These are phyloP conservation scores for Tubosaeta sp. DNA, from an alignment of 768 basidiomycete genomes.

Conservation along the genomic window DNA sequence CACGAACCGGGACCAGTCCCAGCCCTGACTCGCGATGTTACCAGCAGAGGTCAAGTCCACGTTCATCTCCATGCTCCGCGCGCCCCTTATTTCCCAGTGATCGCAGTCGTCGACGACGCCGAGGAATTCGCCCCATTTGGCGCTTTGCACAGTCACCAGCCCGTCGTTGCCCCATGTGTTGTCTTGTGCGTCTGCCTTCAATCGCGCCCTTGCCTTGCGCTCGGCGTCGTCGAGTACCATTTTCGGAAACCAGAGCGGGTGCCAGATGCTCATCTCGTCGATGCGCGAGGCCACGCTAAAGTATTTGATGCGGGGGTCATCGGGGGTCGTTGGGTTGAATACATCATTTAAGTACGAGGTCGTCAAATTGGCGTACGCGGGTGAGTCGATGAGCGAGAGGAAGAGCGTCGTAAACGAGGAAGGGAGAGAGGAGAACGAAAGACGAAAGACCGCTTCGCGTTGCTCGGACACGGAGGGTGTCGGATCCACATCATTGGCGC, in stretches of 20 bases:
- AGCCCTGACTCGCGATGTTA: slow-evolving; percentile 41
- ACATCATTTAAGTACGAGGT: slow-evolving; percentile 71
- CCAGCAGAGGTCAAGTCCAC: slow-evolving; percentile 52
- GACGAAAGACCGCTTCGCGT: slow-evolving; percentile 34
- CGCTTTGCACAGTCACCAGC: slow-evolving; percentile 85
- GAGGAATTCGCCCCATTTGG: slow-evolving; percentile 94
- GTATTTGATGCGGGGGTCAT: slow-evolving; percentile 82
- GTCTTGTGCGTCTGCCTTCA: slow-evolving; percentile 38
- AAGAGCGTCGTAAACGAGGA: slow-evolving; percentile 85
- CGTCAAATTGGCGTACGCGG: slow-evolving; percentile 93
- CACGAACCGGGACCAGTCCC: slow-evolving; percentile 63
- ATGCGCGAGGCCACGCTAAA: slow-evolving; percentile 86
- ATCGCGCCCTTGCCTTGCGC: slow-evolving; percentile 46
- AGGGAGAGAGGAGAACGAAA: slow-evolving; percentile 63
- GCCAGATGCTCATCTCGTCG: slow-evolving; percentile 66
- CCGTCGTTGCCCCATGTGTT: slow-evolving; percentile 84
- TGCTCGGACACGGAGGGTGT: slow-evolving; percentile 11
- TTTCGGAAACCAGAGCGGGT: slow-evolving; percentile 97
- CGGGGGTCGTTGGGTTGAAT: slow-evolving; percentile 81
- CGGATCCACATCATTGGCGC: background rate
- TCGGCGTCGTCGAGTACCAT: slow-evolving; percentile 87
- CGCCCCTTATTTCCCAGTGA: slow-evolving; percentile 95
- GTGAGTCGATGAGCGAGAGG: slow-evolving; percentile 87
- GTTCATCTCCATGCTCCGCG: slow-evolving; percentile 68
- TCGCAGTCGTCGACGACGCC: slow-evolving; percentile 87